phyloP scores from a whole-genome alignment of 2,329 filamentous ascomycete genomes.

The Pseudogymnoascus sp. region DNA sequence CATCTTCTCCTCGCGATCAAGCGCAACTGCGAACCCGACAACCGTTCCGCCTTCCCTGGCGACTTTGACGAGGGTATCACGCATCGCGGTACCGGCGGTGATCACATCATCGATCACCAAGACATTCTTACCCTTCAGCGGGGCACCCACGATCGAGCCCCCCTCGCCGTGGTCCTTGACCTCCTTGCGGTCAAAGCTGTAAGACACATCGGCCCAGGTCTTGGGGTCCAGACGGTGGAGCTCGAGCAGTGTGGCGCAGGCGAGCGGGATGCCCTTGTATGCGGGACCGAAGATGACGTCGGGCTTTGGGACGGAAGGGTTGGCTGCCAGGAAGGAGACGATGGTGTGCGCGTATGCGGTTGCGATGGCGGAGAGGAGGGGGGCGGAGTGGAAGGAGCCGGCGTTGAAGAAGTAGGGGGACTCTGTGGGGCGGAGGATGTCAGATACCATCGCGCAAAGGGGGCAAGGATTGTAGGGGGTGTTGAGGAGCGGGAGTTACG shows the following conservation, averaged over 20 bases:
- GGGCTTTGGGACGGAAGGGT: constrained; percentile 23
- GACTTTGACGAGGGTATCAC: constrained; percentile 57
- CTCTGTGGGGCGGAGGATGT: constrained; percentile 19
- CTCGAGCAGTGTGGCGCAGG: constrained; percentile 47
- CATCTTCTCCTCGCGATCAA: constrained; percentile 51
- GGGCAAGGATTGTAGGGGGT: not conserved
- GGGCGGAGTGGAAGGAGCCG: constrained; percentile 52
- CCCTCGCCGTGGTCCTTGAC: constrained; percentile 61
- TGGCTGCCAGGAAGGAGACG: constrained; percentile 19
- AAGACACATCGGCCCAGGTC: constrained; percentile 48
- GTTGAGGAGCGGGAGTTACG: not conserved
- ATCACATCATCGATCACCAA: constrained; percentile 65
- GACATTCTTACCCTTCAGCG: constrained; percentile 53
- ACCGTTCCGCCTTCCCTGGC: constrained; percentile 52
- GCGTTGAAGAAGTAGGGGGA: constrained; percentile 66
- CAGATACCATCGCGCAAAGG: not conserved
- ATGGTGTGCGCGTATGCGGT: constrained; percentile 44
- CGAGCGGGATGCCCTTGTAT: constrained; percentile 60
- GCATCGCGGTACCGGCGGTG: constrained; percentile 58
- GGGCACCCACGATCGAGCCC: constrained; percentile 56
- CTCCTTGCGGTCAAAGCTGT: constrained; percentile 61
- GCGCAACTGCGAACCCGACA: constrained; percentile 54
- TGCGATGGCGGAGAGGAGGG: constrained; percentile 48
- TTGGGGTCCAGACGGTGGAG: constrained; percentile 45
- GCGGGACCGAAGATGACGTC: constrained; percentile 60